Percentiles rank a stretch among this genome's conserved stretches.
These are phyloP conservation scores for Cyberlindnera mississippiensis DNA, from an alignment of 805 yeast species.

Conservation along the genomic window DNA sequence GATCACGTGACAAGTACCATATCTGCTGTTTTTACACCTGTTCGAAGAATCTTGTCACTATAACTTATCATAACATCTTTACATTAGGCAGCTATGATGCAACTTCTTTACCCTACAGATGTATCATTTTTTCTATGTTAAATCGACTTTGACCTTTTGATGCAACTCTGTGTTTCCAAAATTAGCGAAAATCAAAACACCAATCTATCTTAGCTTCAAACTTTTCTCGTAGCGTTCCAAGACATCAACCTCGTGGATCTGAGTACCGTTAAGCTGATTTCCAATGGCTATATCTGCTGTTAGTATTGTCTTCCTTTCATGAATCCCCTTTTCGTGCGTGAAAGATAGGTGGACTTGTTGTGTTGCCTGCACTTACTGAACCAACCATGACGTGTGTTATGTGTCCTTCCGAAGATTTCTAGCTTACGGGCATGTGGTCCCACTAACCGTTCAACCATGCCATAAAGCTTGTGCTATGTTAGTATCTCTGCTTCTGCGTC, in stretches of 20 bases:
- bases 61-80: too few species aligned
- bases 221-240: constrained; percentile 18
- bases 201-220: not conserved
- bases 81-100: too few species aligned
- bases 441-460: constrained; percentile 77
- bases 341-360: not conserved
- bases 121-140: not conserved
- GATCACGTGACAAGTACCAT: too few species aligned
- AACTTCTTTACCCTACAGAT: too few species aligned
- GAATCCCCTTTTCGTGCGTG: not conserved
- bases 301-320: constrained; percentile 3
- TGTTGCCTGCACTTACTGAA: constrained; percentile 34
- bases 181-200: not conserved
- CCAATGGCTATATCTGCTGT: constrained; percentile 48
- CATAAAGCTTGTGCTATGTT: constrained; percentile 48
- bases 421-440: constrained; percentile 75
- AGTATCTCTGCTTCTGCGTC: constrained; percentile 16
- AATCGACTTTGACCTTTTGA: not conserved
- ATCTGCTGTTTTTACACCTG: too few species aligned
- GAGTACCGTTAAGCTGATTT: constrained; percentile 62
- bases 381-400: constrained; percentile 89
- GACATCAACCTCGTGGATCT: constrained; percentile 57
- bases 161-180: constrained; percentile 7
- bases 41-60: too few species aligned
- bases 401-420: constrained; percentile 86